A percentile compares a stretch with the other conserved stretches of the same genome.
Conservation (phyloP, 768 basidiomycete genomes). For the Phlegmacium glaucopus region DNA sequence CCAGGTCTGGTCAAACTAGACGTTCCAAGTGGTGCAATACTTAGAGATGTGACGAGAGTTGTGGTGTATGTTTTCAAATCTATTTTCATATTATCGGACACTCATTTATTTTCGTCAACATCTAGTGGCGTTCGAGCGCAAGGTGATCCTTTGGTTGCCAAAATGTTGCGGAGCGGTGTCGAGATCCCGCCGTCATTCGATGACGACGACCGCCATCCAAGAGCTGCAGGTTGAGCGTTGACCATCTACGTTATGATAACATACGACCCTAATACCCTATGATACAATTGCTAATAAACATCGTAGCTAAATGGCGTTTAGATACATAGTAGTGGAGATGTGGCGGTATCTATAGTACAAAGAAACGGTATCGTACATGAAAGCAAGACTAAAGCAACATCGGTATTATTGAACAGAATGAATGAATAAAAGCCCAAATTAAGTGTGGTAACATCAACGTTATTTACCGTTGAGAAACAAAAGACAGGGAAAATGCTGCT, state of each 20-base stretch:
- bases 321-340: too few relatives aligned
- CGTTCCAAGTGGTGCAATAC: conserved; percentile 65
- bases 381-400: not conserved
- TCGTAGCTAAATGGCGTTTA: too few relatives aligned
- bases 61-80: conserved; percentile 50
- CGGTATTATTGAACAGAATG: not conserved
- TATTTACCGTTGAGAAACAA: conserved; percentile 15
- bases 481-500: conserved; percentile 20
- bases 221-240: conserved; percentile 17
- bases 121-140: conserved; percentile 43
- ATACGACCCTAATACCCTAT: not conserved
- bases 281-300: not conserved
- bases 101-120: not conserved
- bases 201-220: conserved; percentile 21
- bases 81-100: not conserved
- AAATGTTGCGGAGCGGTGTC: conserved; percentile 59
- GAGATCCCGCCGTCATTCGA: conserved; percentile 45
- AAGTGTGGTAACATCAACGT: too few relatives aligned
- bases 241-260: not conserved
- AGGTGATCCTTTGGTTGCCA: conserved; percentile 42
- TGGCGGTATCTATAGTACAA: too few relatives aligned
- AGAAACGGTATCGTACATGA: not conserved
- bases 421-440: conserved; percentile 8
- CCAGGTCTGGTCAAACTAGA: conserved; percentile 77
- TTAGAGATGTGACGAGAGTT: conserved; percentile 58